Evolutionary conservation across 805 yeast genomes (phyloP).

Genomic region (Pichia kluyveri): DNA sequence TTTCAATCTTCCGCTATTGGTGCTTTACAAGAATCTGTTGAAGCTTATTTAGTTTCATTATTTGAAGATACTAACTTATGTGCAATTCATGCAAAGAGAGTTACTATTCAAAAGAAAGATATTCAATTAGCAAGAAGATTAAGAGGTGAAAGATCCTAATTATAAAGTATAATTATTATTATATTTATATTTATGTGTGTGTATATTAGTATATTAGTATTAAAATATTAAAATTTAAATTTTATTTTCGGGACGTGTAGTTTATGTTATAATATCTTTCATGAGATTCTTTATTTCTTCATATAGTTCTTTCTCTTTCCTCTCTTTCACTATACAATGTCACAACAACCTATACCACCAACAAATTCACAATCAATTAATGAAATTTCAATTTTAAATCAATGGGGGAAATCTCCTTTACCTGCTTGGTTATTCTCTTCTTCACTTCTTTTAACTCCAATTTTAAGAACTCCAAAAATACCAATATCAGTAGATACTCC

Average conservation of each 20-base stretch:
- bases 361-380: background rate
- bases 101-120: conserved; percentile 97
- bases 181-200: conserved; percentile 8
- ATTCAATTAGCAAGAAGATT: conserved; percentile 96
- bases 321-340: background rate
- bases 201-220: conserved; percentile 12
- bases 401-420: conserved; percentile 30
- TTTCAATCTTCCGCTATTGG: conserved; percentile 97
- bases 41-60: conserved; percentile 91
- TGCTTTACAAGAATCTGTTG: conserved; percentile 97
- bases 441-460: conserved; percentile 23
- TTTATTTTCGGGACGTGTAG: background rate
- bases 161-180: conserved; percentile 4
- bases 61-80: conserved; percentile 98
- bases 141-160: conserved; percentile 89
- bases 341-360: background rate
- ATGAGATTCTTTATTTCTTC: too few species aligned
- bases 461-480: conserved; percentile 17
- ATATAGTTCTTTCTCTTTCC: background rate
- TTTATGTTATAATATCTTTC: too few species aligned
- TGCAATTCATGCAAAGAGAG: conserved; percentile 98
- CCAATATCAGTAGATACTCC: conserved; percentile 11
- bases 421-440: conserved; percentile 37
- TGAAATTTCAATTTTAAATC: background rate
- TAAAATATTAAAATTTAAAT: conserved; percentile 3